Percentiles rank a stretch among this genome's conserved stretches.
These are phyloP conservation scores for Davidsoniella virescens DNA, from an alignment of 2,329 filamentous ascomycete genomes.

Conservation along the genomic window DNA sequence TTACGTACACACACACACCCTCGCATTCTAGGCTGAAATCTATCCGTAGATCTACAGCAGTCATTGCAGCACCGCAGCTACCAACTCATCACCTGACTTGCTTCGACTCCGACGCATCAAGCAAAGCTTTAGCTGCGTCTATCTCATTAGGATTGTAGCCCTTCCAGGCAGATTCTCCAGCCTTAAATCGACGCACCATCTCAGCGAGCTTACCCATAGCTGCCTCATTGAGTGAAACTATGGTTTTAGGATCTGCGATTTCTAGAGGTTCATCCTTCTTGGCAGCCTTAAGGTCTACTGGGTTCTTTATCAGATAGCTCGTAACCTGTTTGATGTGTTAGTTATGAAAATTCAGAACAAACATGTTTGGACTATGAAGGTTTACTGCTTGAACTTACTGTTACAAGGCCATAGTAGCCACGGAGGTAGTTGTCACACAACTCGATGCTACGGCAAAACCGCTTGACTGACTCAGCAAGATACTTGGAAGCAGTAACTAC, in stretches of 20 bases:
- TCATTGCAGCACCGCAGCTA: no score
- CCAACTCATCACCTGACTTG: conserved; percentile 24
- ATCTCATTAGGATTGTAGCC: conserved; percentile 60
- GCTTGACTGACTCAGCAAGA: conserved; percentile 58
- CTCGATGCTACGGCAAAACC: conserved; percentile 83
- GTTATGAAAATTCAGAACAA: conserved; percentile 4
- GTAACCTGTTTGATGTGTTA: conserved; percentile 27
- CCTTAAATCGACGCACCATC: conserved; percentile 49
- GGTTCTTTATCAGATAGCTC: conserved; percentile 29
- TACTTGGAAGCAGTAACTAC: conserved; percentile 25
- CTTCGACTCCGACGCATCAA: conserved; percentile 35
- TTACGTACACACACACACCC: no score
- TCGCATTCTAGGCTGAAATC: no score
- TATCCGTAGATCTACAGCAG: no score
- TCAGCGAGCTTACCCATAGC: conserved; percentile 62
- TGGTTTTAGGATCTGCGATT: conserved; percentile 38
- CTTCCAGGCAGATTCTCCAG: conserved; percentile 49
- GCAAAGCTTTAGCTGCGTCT: conserved; percentile 50
- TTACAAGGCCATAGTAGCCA: conserved; percentile 80
- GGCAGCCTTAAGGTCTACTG: conserved; percentile 28
- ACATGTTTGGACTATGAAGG: background rate
- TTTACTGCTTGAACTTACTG: conserved; percentile 33
- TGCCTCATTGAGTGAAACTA: conserved; percentile 52
- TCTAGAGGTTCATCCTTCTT: conserved; percentile 33
- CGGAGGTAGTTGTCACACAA: conserved; percentile 85